Base-by-base conservation (phyloP, 2,329 filamentous ascomycete genomes). In the Colletotrichum sp. region DNA sequence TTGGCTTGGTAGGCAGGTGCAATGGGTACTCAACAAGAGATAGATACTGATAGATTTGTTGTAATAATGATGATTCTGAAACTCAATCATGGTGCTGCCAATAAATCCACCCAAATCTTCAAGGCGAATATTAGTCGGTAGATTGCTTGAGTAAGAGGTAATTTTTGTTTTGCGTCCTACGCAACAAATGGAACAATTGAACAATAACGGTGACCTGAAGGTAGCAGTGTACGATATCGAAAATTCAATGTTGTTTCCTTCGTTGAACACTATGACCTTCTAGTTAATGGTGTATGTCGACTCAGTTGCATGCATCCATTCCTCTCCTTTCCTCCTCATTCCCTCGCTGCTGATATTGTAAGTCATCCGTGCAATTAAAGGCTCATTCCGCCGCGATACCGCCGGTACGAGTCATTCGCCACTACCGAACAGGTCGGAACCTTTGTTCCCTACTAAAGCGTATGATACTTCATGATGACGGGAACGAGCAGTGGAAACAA, bases 151-250 rank as follows among this genome's bases (percentile, higher is more conserved):
- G 15, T 2, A 16, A 16, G 0, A 43, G 9, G 38, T n/a, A 10
- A n/a, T 0, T 43, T 1, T n/a, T n/a, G 38, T n/a, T 43, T n/a
- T n/a, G 18, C 18, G 18, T 2, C 0, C 8, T 43, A 0, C 38
- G 38, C 38, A 43, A n/a, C 18, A 43, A 1, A 1, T 10, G 18
- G 5, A 43, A 43, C 9, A n/a, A 43, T 43, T 43, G 0, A 2
- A 43, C 38, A 10, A n/a, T 43, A n/a, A n/a, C 18, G 18, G 18
- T 18, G 38, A 43, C 18, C 5, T n/a, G 18, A 5, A 43, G 38
- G 8, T 6, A n/a, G 8, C 8, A n/a, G 8, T 18, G 18, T 43
- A n/a, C 1, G 43, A 21, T 21, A 1, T 18, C 0, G 8, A 18
- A 18, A 43, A n/a, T 10, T 0, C 16, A 3, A 18, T 18, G 36